Conservation (phyloP, 1,139 yeast species). For the Taphrina communis region DNA sequence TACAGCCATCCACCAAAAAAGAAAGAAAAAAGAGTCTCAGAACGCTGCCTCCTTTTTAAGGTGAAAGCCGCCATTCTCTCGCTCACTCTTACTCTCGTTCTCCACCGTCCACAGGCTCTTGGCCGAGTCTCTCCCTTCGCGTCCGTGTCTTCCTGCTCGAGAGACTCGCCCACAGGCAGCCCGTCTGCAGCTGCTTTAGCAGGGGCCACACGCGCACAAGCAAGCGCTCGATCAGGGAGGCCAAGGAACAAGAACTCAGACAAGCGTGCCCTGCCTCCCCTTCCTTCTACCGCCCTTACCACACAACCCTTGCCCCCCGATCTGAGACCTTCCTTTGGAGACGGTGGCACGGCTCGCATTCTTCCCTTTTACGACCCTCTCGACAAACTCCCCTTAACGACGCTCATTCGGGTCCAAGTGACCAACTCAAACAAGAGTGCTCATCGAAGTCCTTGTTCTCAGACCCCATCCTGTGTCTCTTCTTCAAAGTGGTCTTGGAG, state of each 20-base stretch:
- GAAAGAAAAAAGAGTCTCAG: constrained; percentile 2
- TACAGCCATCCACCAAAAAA: constrained; percentile 11
- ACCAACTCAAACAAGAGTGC: too few relatives aligned
- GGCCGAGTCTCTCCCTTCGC: too few relatives aligned
- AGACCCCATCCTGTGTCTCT: background rate
- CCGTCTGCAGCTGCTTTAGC: too few relatives aligned
- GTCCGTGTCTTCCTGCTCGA: too few relatives aligned
- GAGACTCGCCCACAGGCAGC: too few relatives aligned
- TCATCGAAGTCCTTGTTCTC: background rate
- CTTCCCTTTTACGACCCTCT: background rate
- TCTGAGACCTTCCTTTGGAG: constrained; percentile 5
- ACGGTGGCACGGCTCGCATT: constrained; percentile 4
- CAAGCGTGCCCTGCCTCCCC: background rate
- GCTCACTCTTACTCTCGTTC: background rate
- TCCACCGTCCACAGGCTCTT: too few relatives aligned
- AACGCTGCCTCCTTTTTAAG: constrained; percentile 17
- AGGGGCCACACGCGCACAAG: too few relatives aligned
- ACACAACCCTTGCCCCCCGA: background rate
- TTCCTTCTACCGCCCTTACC: background rate
- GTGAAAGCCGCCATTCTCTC: background rate
- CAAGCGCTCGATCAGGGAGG: too few relatives aligned
- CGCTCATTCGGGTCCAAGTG: background rate
- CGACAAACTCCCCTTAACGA: background rate
- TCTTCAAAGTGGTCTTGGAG: too few relatives aligned
- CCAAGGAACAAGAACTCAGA: too few relatives aligned